These are phyloP conservation scores for Termitomyces sp. DNA, from an alignment of 768 basidiomycete species.

Conservation along the genomic window DNA sequence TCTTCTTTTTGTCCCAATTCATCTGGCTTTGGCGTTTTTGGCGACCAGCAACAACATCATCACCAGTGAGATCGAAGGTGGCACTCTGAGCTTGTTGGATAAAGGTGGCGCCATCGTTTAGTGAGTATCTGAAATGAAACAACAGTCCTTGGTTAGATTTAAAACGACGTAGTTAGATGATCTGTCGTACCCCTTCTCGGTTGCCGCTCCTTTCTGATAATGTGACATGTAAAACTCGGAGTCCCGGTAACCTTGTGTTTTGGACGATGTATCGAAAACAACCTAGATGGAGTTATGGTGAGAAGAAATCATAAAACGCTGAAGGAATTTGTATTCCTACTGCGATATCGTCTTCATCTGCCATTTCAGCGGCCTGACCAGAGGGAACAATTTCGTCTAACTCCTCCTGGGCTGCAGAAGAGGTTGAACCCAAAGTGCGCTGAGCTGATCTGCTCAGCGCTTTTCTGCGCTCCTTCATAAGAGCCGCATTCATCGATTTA, in stretches of 20 bases:
- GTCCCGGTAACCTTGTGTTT: slow-evolving; percentile 63
- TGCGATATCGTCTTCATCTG: slow-evolving; percentile 73
- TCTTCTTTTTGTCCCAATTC: slow-evolving; percentile 96
- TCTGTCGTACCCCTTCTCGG: slow-evolving; percentile 80
- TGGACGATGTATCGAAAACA: slow-evolving; percentile 57
- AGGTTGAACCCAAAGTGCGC: slow-evolving; percentile 35
- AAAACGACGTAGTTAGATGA: background rate
- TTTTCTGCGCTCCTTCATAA: slow-evolving; percentile 89
- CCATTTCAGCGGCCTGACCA: slow-evolving; percentile 55
- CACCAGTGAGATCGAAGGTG: slow-evolving; percentile 79
- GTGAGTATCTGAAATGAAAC: slow-evolving; percentile 68
- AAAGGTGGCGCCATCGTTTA: slow-evolving; percentile 86
- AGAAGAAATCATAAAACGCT: background rate
- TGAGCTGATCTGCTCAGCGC: slow-evolving; percentile 65
- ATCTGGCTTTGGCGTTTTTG: slow-evolving; percentile 63
- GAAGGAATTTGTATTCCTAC: slow-evolving; percentile 34
- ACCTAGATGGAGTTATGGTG: slow-evolving; percentile 38
- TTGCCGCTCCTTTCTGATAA: slow-evolving; percentile 79
- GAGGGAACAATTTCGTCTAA: slow-evolving; percentile 29
- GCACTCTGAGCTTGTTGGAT: slow-evolving; percentile 76
- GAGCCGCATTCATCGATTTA: slow-evolving; percentile 50
- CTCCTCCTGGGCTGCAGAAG: slow-evolving; percentile 29
- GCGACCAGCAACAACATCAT: slow-evolving; percentile 61
- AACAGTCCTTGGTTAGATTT: background rate
- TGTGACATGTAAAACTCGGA: slow-evolving; percentile 90